phyloP scores from a whole-genome alignment of 129 eudicot species.

The Gnaphalium uliginosum region DNA sequence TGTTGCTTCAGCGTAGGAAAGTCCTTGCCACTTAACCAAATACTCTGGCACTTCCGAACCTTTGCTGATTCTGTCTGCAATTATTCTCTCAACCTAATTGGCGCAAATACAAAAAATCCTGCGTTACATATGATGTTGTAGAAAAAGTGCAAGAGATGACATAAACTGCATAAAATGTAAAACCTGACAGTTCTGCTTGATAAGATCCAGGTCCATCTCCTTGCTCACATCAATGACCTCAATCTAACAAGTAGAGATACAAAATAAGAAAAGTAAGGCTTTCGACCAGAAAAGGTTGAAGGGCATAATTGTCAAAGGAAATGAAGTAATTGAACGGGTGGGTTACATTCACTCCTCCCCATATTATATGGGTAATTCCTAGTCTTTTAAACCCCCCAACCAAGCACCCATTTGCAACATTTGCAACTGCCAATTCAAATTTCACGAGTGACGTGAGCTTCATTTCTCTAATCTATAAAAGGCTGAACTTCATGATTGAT shows the following conservation, averaged over 20 bases:
- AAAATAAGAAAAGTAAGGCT: constrained; percentile 9
- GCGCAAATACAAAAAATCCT: not conserved
- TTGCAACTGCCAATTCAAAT: constrained; percentile 1
- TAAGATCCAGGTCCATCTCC: constrained; percentile 99
- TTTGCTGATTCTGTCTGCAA: constrained; percentile 76
- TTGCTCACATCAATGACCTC: constrained; percentile 99
- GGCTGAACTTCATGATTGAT: constrained; percentile 10
- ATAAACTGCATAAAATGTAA: constrained; percentile 8
- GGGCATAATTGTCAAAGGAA: not conserved
- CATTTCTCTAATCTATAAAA: no score
- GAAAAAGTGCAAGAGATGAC: constrained; percentile 10
- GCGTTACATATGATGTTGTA: constrained; percentile 8
- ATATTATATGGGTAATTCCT: not conserved
- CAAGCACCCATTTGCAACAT: not conserved
- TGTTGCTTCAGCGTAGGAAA: constrained; percentile 98
- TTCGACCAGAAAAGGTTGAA: not conserved
- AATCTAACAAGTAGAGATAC: constrained; percentile 46
- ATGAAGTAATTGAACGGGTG: not conserved
- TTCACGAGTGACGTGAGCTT: not conserved
- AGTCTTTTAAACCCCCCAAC: not conserved
- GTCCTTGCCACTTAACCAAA: constrained; percentile 97
- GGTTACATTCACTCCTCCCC: not conserved
- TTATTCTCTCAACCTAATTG: constrained; percentile 89
- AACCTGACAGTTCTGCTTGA: constrained; percentile 96
- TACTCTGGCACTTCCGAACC: constrained; percentile 76